Evolutionary conservation across 169 alveolate species (phyloP).

Genomic region (Cryptosporidium meleagridis): DNA sequence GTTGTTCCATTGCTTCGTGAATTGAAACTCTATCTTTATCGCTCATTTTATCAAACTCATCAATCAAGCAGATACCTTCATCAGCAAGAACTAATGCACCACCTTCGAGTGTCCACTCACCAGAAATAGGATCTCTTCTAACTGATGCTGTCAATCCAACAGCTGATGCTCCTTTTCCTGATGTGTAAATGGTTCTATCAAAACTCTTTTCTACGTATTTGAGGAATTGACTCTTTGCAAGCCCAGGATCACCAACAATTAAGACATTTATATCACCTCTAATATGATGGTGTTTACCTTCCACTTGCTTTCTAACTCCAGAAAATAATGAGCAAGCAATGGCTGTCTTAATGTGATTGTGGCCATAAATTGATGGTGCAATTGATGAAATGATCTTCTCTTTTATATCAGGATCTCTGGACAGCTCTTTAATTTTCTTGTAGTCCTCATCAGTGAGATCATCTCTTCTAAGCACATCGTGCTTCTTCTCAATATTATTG

Average conservation of each 20-base stretch:
- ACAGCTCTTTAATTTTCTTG: constrained; percentile 87
- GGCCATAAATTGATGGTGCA: constrained; percentile 99
- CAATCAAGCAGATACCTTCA: constrained; percentile 99
- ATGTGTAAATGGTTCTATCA: constrained; percentile 91
- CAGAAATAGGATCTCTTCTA: constrained; percentile 95
- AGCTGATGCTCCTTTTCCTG: constrained; percentile 99
- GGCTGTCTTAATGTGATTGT: constrained; percentile 92
- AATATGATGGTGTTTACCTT: constrained; percentile 93
- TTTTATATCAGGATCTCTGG: constrained; percentile 94
- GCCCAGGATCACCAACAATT: constrained; percentile 97
- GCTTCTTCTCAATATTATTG: constrained; percentile 91
- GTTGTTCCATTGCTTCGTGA: constrained; percentile 99
- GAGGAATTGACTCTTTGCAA: constrained; percentile 98
- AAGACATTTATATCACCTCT: constrained; percentile 97
- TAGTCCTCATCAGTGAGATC: constrained; percentile 95
- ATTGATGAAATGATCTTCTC: constrained; percentile 93
- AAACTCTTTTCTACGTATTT: constrained; percentile 97
- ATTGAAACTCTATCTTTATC: constrained; percentile 99
- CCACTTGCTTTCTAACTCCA: constrained; percentile 92
- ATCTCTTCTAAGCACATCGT: constrained; percentile 86
- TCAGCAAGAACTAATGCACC: constrained; percentile 99
- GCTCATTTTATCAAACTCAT: constrained; percentile 99
- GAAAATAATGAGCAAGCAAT: constrained; percentile 93
- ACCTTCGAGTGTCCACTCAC: constrained; percentile 99
- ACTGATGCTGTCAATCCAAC: constrained; percentile 99